Base-by-base conservation (phyloP, 2,329 filamentous ascomycete species). In the Fusarium chlamydosporum region DNA sequence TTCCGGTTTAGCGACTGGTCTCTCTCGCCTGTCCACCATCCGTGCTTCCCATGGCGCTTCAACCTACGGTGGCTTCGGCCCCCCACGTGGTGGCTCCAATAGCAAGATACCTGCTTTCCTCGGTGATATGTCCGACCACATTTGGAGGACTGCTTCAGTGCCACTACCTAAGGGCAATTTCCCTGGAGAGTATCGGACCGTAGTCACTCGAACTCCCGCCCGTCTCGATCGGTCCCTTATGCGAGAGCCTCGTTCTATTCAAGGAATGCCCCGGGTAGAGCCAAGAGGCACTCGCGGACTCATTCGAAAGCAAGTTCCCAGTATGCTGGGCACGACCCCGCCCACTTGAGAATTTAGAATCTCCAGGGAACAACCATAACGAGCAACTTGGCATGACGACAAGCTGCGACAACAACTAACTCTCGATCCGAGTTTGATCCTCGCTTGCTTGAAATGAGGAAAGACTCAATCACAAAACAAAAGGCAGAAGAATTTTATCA, bases 161-260 rank as follows among this genome's bases (percentile, higher is more conserved):
- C 85, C 88, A 8, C 81, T 87, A 41, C 85, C 86, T n/a, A 86
- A 83, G 68, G 84, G 86, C 53, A 89, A 87, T 71, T 89, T 90
- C 68, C 82, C 85, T 0, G 87, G 87, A 60, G 87, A 90, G 70
- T 91, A 91, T 79, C 84, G 85, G 61, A 79, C 84, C 33, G 83
- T 89, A 15, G 82, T 88, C 55, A 88, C 88, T 13, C 82, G 89
- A 70, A 89, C 92, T 37, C 96, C 96, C 7, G 89, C 92, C 9
- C 94, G 92, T 75, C 85, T 99, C 11, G 96, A 99, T 74, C 87
- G 91, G 6, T 87, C 89, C 15, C 83, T 97, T 46, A 97, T 98
- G 93, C 93, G 93, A 77, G 94, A 97, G 79, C 94, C 94, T 31
- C 88, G 94, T 60, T 89, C 92, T 66, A 95, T 97, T 38, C 93